phyloP scores from a whole-genome alignment of 2,329 filamentous ascomycete species.

The Trichoderma sp. region DNA sequence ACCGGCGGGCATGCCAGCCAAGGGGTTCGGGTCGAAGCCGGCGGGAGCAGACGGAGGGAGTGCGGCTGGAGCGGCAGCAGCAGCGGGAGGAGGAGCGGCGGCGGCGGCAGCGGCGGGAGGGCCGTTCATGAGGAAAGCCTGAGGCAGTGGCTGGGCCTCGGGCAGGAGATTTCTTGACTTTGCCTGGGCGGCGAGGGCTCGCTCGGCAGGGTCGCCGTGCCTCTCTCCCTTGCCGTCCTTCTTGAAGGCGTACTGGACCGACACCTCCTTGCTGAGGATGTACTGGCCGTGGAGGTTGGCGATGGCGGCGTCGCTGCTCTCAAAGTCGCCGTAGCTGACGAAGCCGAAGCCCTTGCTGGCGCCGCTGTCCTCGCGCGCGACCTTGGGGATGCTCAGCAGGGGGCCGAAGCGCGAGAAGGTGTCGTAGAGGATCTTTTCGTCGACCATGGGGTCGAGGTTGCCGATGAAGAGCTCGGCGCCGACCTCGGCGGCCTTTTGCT shows the following conservation, averaged over 20 bases:
- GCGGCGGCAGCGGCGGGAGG: constrained; percentile 29
- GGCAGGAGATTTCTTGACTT: constrained; percentile 92
- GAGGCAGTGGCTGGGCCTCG: constrained; percentile 73
- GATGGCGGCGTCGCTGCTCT: constrained; percentile 88
- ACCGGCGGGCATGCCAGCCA: constrained; percentile 34
- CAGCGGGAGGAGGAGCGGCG: constrained; percentile 34
- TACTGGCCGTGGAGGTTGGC: constrained; percentile 95
- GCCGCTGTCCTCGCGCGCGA: constrained; percentile 85
- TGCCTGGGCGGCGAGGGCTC: constrained; percentile 86
- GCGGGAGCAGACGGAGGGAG: constrained; percentile 33
- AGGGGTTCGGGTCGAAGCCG: constrained; percentile 44
- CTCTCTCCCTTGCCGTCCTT: constrained; percentile 97
- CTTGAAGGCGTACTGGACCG: constrained; percentile 98
- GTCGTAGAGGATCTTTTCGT: constrained; percentile 94
- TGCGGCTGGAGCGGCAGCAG: constrained; percentile 32
- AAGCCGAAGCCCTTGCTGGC: constrained; percentile 96
- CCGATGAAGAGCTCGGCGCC: constrained; percentile 97
- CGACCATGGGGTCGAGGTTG: constrained; percentile 90
- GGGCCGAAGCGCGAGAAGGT: constrained; percentile 90
- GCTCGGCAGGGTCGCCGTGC: constrained; percentile 91
- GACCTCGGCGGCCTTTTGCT: constrained; percentile 89
- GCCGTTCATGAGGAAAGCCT: constrained; percentile 63
- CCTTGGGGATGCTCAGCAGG: constrained; percentile 82
- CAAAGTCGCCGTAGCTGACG: constrained; percentile 89
- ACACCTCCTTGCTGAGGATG: constrained; percentile 94